A percentile compares a stretch with the other conserved stretches of the same genome.
phyloP scores from a whole-genome alignment of 2,329 filamentous ascomycete species.

The Magnaporthiopsis rhizophila region DNA sequence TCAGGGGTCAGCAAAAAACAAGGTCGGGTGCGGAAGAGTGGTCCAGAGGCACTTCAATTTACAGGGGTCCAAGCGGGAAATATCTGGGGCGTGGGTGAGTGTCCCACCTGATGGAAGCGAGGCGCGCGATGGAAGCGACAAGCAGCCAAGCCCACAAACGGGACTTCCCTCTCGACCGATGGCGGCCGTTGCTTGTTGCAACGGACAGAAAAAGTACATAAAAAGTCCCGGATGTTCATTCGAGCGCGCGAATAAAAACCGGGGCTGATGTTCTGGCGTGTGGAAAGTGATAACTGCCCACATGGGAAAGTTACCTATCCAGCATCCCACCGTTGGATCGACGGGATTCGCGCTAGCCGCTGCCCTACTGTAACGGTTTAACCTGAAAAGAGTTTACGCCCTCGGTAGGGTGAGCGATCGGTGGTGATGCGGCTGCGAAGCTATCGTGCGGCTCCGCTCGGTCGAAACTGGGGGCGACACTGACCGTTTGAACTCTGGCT shows the following conservation, averaged over 20 bases:
- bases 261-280: background rate
- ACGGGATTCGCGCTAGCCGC: too few relatives aligned
- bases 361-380: too few relatives aligned
- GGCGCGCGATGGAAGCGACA: background rate
- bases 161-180: background rate
- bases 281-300: background rate
- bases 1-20: background rate
- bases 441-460: slow-evolving; percentile 17
- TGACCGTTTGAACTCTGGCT: slow-evolving; percentile 22
- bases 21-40: too few relatives aligned
- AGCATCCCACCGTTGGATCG: background rate
- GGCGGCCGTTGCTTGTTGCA: background rate
- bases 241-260: background rate
- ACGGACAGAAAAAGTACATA: background rate
- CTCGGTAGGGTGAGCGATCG: background rate
- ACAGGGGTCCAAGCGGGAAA: background rate
- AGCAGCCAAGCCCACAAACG: background rate
- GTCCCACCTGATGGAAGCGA: background rate
- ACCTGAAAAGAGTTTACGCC: too few relatives aligned
- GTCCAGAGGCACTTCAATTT: background rate
- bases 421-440: background rate
- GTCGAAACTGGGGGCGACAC: slow-evolving; percentile 22
- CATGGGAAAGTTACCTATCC: too few relatives aligned
- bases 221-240: background rate
- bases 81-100: background rate